Base-by-base conservation (phyloP, 148 eudicot genomes). In the Vaccinium darrowii region DNA sequence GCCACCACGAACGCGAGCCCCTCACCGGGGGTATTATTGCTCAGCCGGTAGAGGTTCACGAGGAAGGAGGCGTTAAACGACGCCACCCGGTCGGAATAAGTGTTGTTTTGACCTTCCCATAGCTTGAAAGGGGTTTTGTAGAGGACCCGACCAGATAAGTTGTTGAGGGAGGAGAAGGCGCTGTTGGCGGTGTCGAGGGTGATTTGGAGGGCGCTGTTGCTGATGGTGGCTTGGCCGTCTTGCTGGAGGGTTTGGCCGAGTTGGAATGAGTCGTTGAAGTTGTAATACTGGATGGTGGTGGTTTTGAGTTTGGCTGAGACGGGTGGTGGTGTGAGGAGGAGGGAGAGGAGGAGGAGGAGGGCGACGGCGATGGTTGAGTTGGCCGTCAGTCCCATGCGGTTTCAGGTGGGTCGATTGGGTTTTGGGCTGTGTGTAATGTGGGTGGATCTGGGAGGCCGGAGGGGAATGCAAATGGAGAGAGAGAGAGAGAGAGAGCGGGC, bases 21-120 rank as follows among this genome's bases (percentile, higher is more conserved):
- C 77, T 93, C 99, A 0, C 92, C 99, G 25, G 89, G 18, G 3
- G 71, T 84, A 3, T 82, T 36, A 19, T 78, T 65, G 25, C 1
- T 39, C 7, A 56, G 0, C 3, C 1, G 84, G 85, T 8, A 91
- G 11, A 96, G 80, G 80, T 94, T 94, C 21, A 96, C 49, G 2
- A 94, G 82, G 58, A 96, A 94, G 0, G 94, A 86, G 5, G 95
- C 62, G 86, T 89, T 92, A 76, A 96, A 96, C 0, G 97, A 94
- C 0, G 95, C 96, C 2, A 91, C 83, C 0, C 36, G 84, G 5
- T 25, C 13, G 69, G 67, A 30, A 13, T 8, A 6, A 0, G 23
- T 8, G 67, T 10, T 6, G 83, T 3, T 15, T 78, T 33, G 10
- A 1, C 79, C 85, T 16, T 93, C 86, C 98, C 95, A 94, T 8